Base-by-base conservation (phyloP, 495 filamentous ascomycete species). In the Aspergillus kassunensis region DNA sequence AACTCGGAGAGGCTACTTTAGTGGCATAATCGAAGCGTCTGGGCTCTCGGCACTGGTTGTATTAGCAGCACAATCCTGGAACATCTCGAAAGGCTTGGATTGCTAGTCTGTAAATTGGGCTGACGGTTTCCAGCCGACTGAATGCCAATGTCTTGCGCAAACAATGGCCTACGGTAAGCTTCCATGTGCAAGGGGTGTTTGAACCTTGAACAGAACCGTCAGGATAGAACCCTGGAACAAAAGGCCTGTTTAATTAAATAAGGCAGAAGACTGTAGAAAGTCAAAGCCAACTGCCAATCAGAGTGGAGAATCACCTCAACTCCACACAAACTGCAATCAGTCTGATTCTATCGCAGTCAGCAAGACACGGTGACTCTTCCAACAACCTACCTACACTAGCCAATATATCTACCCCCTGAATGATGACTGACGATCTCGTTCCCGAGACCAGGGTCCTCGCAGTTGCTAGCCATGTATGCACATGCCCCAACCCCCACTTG, bases 401-500 rank as follows among this genome's bases (percentile, higher is more conserved):
- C 15, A n/a, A 15, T 10, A 30, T 33, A n/a, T 13, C 36, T 13
- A 39, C n/a, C 45, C 30, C n/a, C 19, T 46, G 23, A 39, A 51
- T 46, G 51, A 73, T 73, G 69, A 61, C 62, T 6, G 53, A 55
- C 12, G 68, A 72, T 47, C 60, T 81, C 23, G 80, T 95, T 37
- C 90, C 91, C 10, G 89, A 93, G 65, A 95, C 90, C 25, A 75
- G 82, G 62, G 91, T 98, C 49, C 78, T 98, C 63, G 91, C 93
- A 35, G 82, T 97, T 56, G 93, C 93, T 64, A 97, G 93, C 71
- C 93, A 98, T 95, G 93, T 97, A 46, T 23, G 44, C 30, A 4
- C 21, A n/a, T n/a, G n/a, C 21, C 8, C 23, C 40, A 16, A 6
- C 34, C 21, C 42, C 44, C 44, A 35, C 44, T 35, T 46, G 30